Evolutionary conservation across 1,284 basidiomycete genomes (phyloP), one percentile per base, ranked within the genome.

Genomic region (Stygiomarasmius scandens): DNA sequence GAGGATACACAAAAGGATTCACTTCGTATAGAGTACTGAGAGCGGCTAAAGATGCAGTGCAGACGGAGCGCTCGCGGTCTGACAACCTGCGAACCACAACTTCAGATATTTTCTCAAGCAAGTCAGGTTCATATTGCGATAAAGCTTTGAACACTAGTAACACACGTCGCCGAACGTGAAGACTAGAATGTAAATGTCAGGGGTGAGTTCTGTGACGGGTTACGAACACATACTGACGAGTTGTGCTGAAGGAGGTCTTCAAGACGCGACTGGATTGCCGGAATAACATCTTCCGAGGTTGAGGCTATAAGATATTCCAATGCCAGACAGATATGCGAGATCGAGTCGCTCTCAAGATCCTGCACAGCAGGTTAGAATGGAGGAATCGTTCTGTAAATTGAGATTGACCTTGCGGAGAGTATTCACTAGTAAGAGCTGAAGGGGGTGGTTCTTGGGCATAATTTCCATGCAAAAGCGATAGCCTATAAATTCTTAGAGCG

Each of bases 361-460:
- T 90, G 16, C 9, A 48, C 4, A 24, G 20, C 24, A 19, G 22
- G 19, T 32, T 2, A 44, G 41, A 12, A 12, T 12, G 44, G 8
- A 41, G 55, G 22, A 46, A 19, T 27, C 22, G 60, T 32, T 57
- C 52, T 48, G 19, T 5, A 47, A 51, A 22, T 53, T 24, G 27
- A 29, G 27, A 32, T 20, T 22, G n/a, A 49, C 90, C 79, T 92
- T 92, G 60, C 90, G 85, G 41, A 92, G 66, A 1, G 90, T 92
- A 62, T 93, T 93, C 46, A 93, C 85, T 12, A 93, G 75, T 89
- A 93, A 90, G n/a, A 93, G 74, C 58, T 84, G 81, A 25, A 92
- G 74, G 61, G 90, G 89, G 65, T 91, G 85, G 44, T 79, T 71
- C 19, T 70, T 64, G 38, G 83, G 80, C 86, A 93, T 89, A 19